phyloP scores from a whole-genome alignment of 129 eudicot species.

The Pseudognaphalium luteoalbum region DNA sequence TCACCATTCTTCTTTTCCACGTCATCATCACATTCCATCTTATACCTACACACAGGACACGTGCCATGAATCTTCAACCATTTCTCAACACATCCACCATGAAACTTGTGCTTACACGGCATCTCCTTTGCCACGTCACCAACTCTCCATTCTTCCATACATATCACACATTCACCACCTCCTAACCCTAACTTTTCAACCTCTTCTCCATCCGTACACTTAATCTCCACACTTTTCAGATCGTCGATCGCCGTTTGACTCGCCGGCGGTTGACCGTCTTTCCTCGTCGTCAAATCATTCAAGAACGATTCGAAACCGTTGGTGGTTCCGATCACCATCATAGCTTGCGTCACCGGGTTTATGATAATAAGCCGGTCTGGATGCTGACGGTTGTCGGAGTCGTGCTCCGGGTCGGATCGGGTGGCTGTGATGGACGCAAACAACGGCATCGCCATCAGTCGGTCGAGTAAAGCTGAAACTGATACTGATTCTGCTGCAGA shows the following conservation, averaged over 20 bases:
- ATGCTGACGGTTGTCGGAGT: constrained; percentile 1
- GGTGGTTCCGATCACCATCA: constrained; percentile 52
- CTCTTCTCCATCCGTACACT: constrained; percentile 23
- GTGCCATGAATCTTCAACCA: constrained; percentile 68
- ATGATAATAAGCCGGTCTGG: constrained; percentile 53
- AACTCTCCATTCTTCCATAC: constrained; percentile 58
- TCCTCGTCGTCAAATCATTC: constrained; percentile 22
- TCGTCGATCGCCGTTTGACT: constrained; percentile 57
- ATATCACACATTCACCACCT: constrained; percentile 55
- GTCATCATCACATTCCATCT: constrained; percentile 58
- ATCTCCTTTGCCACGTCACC: constrained; percentile 58
- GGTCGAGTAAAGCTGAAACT: constrained; percentile 36
- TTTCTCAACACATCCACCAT: constrained; percentile 64
- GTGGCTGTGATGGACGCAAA: not conserved
- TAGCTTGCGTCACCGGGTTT: constrained; percentile 53
- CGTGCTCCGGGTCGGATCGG: not conserved
- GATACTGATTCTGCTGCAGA: constrained; percentile 24
- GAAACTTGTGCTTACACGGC: constrained; percentile 76
- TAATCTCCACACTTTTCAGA: constrained; percentile 37
- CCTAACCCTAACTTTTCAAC: constrained; percentile 21
- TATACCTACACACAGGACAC: constrained; percentile 68
- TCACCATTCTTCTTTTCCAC: constrained; percentile 25
- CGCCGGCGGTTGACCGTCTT: constrained; percentile 67
- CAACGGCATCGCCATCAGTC: constrained; percentile 44
- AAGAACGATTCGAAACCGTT: constrained; percentile 35